Base-by-base conservation (phyloP, 78 protist species). In the Pelomyxa schiedti region DNA sequence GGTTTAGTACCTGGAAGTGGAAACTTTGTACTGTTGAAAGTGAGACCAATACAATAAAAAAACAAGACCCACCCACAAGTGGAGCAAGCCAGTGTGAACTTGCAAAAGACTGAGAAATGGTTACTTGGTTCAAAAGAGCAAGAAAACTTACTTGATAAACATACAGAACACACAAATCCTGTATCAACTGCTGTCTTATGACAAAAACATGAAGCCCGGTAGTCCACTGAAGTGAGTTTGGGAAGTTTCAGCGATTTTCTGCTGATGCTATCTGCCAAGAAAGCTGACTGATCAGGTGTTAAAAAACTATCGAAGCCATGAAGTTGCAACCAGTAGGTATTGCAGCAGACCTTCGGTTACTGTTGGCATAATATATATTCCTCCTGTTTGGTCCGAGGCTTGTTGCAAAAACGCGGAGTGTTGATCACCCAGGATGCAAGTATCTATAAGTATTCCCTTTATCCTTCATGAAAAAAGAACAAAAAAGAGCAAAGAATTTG, bases 101-200 rank as follows among this genome's bases (percentile, higher is more conserved):
- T n/a, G n/a, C n/a, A n/a, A n/a, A n/a, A n/a, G n/a, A n/a, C n/a
- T n/a, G n/a, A n/a, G n/a, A n/a, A n/a, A n/a, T n/a, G n/a, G n/a
- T n/a, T n/a, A n/a, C n/a, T n/a, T n/a, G n/a, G n/a, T n/a, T n/a
- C n/a, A n/a, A n/a, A n/a, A n/a, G n/a, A n/a, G n/a, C n/a, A n/a
- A n/a, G 3, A 53, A 39, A 67, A 70, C 30, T 8, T 69, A 79
- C 83, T 82, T 8, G 86, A 86, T 39, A 86, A 68, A 64, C 90
- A 86, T 67, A 80, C 86, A 8, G 85, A 79, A 76, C 90, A 86
- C 53, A 86, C 90, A 41, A 43, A 86, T 35, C 90, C 90, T 72
- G 72, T 80, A 69, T 80, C 86, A 1, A 86, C 78, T 35, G 78
- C 77, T 35, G 36, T 72, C 37, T 75, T 69, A 52, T 76, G 79